Base-by-base conservation (phyloP, 768 basidiomycete genomes). In the Trametes maxima region DNA sequence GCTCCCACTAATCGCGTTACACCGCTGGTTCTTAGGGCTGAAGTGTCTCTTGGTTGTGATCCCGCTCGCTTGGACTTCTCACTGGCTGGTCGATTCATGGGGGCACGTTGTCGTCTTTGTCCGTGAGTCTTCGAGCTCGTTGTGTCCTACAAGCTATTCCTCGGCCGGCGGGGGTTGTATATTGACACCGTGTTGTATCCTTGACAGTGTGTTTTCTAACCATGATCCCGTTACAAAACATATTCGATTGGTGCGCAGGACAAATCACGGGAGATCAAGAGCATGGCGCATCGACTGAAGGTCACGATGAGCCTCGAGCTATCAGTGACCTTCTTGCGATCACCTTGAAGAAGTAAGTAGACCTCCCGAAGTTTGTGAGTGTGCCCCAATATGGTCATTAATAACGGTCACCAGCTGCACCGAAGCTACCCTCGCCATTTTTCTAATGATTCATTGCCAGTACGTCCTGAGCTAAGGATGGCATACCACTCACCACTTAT, bases 181-280 rank as follows among this genome's bases (percentile, higher is more conserved):
- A n/a, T n/a, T n/a, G n/a, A n/a, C n/a, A n/a, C n/a, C n/a, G n/a
- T n/a, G n/a, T n/a, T n/a, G n/a, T n/a, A n/a, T n/a, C n/a, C n/a
- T n/a, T n/a, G n/a, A n/a, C n/a, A 69, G 68, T 69, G 19, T 69
- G 68, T 44, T 65, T 69, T 42, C 10, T 67, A 0, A 36, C 66
- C 19, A 86, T 90, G 54, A 77, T 90, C 5, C 84, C 88, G 17
- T 77, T 89, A 7, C 85, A 88, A 63, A 76, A 79, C 51, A 63
- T 88, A 1, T 85, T 89, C 64, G 89, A 90, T 59, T 90, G 78
- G 73, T 84, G 84, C 43, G 80, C 78, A 8, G 87, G 66, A 78
- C 82, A 72, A 76, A 71, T 82, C 76, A 74, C 80, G n/a, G n/a
- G n/a, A n/a, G n/a, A n/a, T n/a, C n/a, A n/a, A n/a, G n/a, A n/a